Percentiles rank a stretch among this genome's conserved stretches.
These are phyloP conservation scores for Sphaerobolus stellatus DNA, from an alignment of 1,284 basidiomycete genomes.

Conservation along the genomic window DNA sequence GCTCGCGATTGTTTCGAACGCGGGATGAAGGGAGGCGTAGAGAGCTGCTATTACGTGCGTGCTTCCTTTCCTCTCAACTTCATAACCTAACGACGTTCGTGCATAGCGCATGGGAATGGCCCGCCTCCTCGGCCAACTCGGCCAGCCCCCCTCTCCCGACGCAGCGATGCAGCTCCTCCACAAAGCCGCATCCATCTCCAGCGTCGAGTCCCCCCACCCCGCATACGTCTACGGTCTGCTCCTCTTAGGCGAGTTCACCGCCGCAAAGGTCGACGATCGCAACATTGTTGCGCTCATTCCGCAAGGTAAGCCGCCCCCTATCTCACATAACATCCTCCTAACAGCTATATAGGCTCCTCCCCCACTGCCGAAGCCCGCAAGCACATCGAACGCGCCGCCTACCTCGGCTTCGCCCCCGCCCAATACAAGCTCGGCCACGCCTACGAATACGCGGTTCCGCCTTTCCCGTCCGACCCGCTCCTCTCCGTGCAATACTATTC, in stretches of 20 bases:
- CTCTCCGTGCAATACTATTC: conserved; percentile 92
- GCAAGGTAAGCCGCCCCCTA: conserved; percentile 31
- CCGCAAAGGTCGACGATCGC: conserved; percentile 49
- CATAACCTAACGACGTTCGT: conserved; percentile 10
- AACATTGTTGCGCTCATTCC: conserved; percentile 56
- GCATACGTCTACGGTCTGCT: conserved; percentile 85
- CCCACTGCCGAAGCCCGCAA: conserved; percentile 50
- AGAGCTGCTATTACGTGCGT: conserved; percentile 78
- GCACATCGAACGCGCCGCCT: conserved; percentile 80
- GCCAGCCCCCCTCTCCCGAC: conserved; percentile 52
- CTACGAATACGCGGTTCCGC: conserved; percentile 87
- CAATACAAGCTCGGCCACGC: conserved; percentile 93
- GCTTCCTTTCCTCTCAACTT: conserved; percentile 1
- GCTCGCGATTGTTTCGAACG: conserved; percentile 84
- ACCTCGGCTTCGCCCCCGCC: conserved; percentile 82
- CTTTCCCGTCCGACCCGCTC: conserved; percentile 86
- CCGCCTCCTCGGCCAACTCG: conserved; percentile 83
- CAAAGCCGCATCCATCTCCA: conserved; percentile 74
- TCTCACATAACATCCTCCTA: not conserved
- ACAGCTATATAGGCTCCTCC: conserved; percentile 1
- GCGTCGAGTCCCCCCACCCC: conserved; percentile 79
- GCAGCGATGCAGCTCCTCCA: conserved; percentile 72
- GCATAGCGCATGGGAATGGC: conserved; percentile 91
- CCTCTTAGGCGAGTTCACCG: conserved; percentile 75
- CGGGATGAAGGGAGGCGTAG: conserved; percentile 69